Conservation (phyloP, 176 grass and related monocot genomes). For the Puccinellia tenuiflora region DNA sequence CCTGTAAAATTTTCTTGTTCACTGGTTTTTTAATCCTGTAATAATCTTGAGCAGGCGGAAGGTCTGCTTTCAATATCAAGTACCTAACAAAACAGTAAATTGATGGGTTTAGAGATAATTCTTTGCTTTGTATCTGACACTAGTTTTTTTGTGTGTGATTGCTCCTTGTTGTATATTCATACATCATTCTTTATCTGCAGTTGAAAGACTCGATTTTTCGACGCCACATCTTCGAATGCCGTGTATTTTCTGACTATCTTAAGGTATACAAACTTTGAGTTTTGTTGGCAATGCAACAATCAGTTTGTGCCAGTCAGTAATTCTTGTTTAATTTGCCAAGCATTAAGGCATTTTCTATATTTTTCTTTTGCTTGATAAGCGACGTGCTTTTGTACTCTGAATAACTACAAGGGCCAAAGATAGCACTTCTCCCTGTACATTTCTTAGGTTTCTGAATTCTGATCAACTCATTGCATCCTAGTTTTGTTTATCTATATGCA, state of each 20-base stretch:
- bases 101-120: conserved; percentile 94
- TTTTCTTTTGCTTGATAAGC: background rate
- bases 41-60: conserved; percentile 78
- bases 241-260: conserved; percentile 93
- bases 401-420: background rate
- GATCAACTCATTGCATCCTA: background rate
- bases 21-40: background rate
- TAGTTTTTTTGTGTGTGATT: background rate
- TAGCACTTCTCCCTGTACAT: background rate
- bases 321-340: background rate
- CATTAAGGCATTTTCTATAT: background rate
- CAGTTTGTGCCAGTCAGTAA: background rate
- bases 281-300: conserved; percentile 1
- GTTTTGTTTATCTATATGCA: background rate
- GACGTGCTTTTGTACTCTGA: background rate
- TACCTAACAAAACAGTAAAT: conserved; percentile 94
- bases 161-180: conserved; percentile 10
- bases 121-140: background rate
- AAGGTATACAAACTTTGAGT: conserved; percentile 40
- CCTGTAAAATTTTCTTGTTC: too few species aligned
- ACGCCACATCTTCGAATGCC: conserved; percentile 89
- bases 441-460: background rate
- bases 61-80: conserved; percentile 89
- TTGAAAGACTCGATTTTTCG: conserved; percentile 92
- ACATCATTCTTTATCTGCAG: conserved; percentile 38